Conservation (phyloP, 2,329 filamentous ascomycete species). For the Sclerotinia trifoliorum region DNA sequence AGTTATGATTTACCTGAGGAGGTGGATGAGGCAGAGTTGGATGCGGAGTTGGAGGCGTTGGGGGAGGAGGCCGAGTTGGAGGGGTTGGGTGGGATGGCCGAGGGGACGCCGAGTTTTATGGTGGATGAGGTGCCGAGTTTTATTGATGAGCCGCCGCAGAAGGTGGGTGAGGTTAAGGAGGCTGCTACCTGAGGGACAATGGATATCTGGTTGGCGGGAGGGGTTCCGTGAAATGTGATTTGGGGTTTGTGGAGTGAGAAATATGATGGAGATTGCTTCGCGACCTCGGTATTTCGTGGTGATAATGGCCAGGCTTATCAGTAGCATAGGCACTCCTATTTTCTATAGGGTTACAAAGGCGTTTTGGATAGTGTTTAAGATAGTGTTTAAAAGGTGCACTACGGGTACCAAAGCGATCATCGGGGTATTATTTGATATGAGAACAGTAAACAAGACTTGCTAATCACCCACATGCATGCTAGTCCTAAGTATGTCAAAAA, state of each 20-base stretch:
- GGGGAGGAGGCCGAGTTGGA: slow-evolving; percentile 94
- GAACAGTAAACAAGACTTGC: neutral
- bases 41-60: slow-evolving; percentile 92
- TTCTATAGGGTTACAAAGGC: neutral
- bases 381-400: neutral
- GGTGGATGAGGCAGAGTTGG: slow-evolving; percentile 92
- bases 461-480: neutral
- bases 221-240: neutral
- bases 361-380: neutral
- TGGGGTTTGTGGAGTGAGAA: neutral
- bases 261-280: neutral
- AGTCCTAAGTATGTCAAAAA: neutral
- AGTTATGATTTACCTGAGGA: slow-evolving; percentile 96
- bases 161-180: slow-evolving; percentile 75
- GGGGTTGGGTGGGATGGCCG: slow-evolving; percentile 52
- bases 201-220: neutral
- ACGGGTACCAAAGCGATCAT: neutral
- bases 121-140: slow-evolving; percentile 87
- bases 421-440: slow-evolving; percentile 7
- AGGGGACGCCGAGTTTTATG: slow-evolving; percentile 75
- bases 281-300: neutral
- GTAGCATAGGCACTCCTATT: neutral
- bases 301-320: neutral
- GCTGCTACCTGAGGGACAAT: slow-evolving; percentile 54
- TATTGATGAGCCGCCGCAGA: slow-evolving; percentile 83